These are phyloP conservation scores for Metarhizium guizhouense DNA, from an alignment of 2,329 filamentous ascomycete species.

Conservation along the genomic window DNA sequence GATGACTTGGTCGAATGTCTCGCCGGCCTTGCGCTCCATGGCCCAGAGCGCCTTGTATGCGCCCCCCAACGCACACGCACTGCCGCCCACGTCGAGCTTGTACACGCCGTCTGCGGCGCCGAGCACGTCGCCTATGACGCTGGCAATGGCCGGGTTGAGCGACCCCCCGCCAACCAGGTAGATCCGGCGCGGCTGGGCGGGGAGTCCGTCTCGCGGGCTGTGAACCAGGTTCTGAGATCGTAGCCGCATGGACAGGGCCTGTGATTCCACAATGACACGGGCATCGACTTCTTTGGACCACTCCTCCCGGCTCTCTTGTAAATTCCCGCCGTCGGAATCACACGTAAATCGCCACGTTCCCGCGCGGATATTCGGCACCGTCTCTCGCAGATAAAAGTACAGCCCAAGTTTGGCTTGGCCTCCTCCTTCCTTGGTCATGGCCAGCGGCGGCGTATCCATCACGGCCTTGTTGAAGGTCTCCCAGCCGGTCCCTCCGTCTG, in stretches of 20 bases:
- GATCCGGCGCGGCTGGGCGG: slow-evolving; percentile 77
- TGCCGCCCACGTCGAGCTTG: slow-evolving; percentile 86
- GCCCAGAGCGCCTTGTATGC: slow-evolving; percentile 97
- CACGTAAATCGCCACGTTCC: slow-evolving; percentile 80
- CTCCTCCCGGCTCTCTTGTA: slow-evolving; percentile 22
- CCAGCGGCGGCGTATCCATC: slow-evolving; percentile 59
- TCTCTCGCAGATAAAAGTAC: slow-evolving; percentile 94
- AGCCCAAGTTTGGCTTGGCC: slow-evolving; percentile 75
- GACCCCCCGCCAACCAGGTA: slow-evolving; percentile 93
- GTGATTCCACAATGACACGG: slow-evolving; percentile 85
- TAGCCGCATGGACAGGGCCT: slow-evolving; percentile 82
- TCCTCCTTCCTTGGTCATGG: slow-evolving; percentile 39
- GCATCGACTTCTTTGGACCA: slow-evolving; percentile 61
- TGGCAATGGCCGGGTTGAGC: slow-evolving; percentile 80
- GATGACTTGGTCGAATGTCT: slow-evolving; percentile 85
- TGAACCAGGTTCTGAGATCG: slow-evolving; percentile 71
- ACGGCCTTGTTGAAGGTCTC: slow-evolving; percentile 69
- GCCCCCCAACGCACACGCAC: slow-evolving; percentile 86
- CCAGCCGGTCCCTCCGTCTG: slow-evolving; percentile 51
- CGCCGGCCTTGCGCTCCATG: slow-evolving; percentile 54
- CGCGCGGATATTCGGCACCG: slow-evolving; percentile 80
- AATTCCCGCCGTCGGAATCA: slow-evolving; percentile 43
- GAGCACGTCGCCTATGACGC: slow-evolving; percentile 77
- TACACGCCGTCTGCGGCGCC: slow-evolving; percentile 87
- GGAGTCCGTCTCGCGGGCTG: slow-evolving; percentile 44